Evolutionary conservation across 1,284 basidiomycete genomes (phyloP), one percentile per base, ranked within the genome.

Genomic region (Trametes polyzona): DNA sequence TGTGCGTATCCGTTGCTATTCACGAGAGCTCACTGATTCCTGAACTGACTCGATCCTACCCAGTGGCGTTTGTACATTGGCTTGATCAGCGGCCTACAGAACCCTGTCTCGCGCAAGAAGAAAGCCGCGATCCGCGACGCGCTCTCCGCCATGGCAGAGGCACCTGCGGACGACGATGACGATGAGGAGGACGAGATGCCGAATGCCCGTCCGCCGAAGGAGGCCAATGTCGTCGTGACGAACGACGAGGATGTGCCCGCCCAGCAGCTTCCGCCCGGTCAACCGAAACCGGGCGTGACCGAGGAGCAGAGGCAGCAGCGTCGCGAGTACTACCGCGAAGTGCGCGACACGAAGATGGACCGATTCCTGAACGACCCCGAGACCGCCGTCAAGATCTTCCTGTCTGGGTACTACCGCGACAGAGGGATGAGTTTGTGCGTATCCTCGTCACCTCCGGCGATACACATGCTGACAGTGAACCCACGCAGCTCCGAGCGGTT

Each of bases 401-500:
- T 92, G 49, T 87, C 86, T 0, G 84, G 83, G 4, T 82, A 83
- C 61, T 84, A 83, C 73, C 77, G 81, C 23, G 78, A 84, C 49
- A 79, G 83, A 50, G 88, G 88, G 9, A 74, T 90, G 44, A 75
- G 84, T 46, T 89, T 81, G 87, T 88, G 64, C 32, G 76, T 67
- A 1, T 16, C 14, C 32, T 43, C 33, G 2, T 12, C 2, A 26
- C 14, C 19, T n/a, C 30, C 27, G 8, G 16, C 5, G 35, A 47
- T 17, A 46, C 41, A 19, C 12, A 2, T 42, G 12, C 12, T 58
- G 19, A 39, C 58, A 27, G 23, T 29, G 17, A 27, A 5, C 17
- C 9, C 30, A 26, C 24, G 5, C 53, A 84, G 82, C 74, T 69
- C 77, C 4, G 57, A 62, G 47, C 61, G 55, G 52, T 55, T 41